Evolutionary conservation across 768 basidiomycete species (phyloP), one percentile per base, ranked within the genome.

Genomic region (Lactifluus piperatus): DNA sequence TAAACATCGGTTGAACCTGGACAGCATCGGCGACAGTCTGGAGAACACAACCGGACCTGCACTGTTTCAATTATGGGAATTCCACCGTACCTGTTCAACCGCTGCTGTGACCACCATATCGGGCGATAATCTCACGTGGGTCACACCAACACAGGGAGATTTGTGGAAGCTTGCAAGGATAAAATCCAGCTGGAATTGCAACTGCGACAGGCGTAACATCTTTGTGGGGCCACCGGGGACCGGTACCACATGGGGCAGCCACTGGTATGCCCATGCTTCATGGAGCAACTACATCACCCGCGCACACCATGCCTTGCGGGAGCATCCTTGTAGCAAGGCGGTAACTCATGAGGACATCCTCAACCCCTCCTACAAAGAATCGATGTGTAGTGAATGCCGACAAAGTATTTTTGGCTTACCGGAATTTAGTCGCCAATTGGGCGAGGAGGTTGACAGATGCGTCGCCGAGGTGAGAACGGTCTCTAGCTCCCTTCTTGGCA

Each of bases 71-170:
- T 37, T 59, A 10, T 52, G 18, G 27, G 8, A 30, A 8, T 58
- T 30, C 14, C 58, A 59, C 20, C 58, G 55, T 44, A 24, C 48
- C 8, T 57, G 56, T 34, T 57, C 48, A 24, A 18, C 10, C 5
- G 48, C 39, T 6, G 48, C 56, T 5, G 16, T 24, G 5, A 3
- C 4, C 6, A 3, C 18, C 20, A 39, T 56, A 10, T 39, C 46
- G 1, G 11, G 5, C 20, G 1, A 6, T 2, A 2, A 41, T 2
- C 20, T 43, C 30, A 9, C 36, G 3, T 56, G 46, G 46, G 30
- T 56, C 45, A 20, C 32, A 8, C 16, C 5, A 13, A 18, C 8
- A 8, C 18, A 47, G 16, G 3, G 1, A 5, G n/a, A 18, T 22
- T 51, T 22, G 51, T 39, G 51, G 51, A 14, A 6, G 22, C 14